A percentile compares a stretch with the other conserved stretches of the same genome.
These are phyloP conservation scores for Phycomyces blakesleeanus DNA, from an alignment of 192 early-diverging fungal genomes.

Conservation along the genomic window DNA sequence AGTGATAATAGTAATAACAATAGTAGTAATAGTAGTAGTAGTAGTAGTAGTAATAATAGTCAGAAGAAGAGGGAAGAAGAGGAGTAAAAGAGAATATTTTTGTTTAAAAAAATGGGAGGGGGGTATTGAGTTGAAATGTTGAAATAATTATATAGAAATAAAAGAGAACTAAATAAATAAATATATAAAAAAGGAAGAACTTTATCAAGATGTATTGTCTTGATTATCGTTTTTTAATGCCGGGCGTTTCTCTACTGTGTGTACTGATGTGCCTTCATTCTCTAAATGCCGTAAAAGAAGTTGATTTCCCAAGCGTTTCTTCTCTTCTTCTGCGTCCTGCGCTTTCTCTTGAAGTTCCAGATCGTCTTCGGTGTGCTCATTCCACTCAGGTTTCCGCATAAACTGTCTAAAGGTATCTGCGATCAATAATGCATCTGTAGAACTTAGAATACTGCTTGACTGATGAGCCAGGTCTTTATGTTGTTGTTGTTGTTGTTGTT, in stretches of 20 bases:
- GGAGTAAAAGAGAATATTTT: too few relatives aligned
- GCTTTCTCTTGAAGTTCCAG: background rate
- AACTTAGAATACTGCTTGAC: conserved; percentile 28
- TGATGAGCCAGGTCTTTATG: conserved; percentile 1
- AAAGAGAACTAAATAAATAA: too few relatives aligned
- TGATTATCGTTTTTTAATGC: too few relatives aligned
- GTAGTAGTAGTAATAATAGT: too few relatives aligned
- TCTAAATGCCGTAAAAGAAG: conserved; percentile 7
- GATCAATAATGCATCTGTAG: conserved; percentile 35
- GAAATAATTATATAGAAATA: too few relatives aligned
- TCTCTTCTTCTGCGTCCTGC: conserved; percentile 4
- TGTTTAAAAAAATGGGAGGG: too few relatives aligned
- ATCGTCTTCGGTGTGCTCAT: conserved; percentile 19
- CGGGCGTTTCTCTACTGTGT: background rate
- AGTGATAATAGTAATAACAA: too few relatives aligned
- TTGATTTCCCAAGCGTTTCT: conserved; percentile 5
- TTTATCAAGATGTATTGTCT: too few relatives aligned
- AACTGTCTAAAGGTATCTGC: conserved; percentile 36
- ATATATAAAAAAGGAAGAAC: conserved; percentile 2
- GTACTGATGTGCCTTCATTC: conserved; percentile 10
- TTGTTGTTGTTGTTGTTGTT: background rate
- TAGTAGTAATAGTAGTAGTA: too few relatives aligned
- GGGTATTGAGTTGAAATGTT: background rate
- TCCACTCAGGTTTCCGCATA: conserved; percentile 40
- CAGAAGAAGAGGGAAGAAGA: background rate